These are phyloP conservation scores for Acephala macrosclerotiorum DNA, from an alignment of 2,329 filamentous ascomycete genomes.

Conservation along the genomic window DNA sequence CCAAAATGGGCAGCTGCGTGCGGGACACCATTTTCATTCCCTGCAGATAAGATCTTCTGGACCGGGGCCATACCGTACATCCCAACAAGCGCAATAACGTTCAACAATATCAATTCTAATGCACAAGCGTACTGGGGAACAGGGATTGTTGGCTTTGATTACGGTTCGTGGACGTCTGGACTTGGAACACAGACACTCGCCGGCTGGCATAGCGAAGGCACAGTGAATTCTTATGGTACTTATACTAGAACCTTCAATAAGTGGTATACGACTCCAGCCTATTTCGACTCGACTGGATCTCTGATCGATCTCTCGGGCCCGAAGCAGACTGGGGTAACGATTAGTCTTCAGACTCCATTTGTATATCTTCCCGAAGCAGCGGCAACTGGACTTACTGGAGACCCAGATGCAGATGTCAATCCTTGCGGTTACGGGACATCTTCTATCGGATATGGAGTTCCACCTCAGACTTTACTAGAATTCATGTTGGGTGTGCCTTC, in stretches of 20 bases:
- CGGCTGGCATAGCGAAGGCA: too few relatives aligned
- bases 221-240: too few relatives aligned
- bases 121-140: conserved; percentile 22
- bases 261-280: too few relatives aligned
- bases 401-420: background rate
- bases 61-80: background rate
- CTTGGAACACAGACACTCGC: too few relatives aligned
- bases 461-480: background rate
- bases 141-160: background rate
- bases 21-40: conserved; percentile 8
- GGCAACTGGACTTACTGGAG: background rate
- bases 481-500: background rate
- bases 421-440: background rate
- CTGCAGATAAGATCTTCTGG: background rate
- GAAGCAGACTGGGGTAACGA: background rate
- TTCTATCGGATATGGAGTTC: background rate
- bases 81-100: background rate
- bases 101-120: conserved; percentile 18
- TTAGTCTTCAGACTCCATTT: background rate
- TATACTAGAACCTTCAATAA: too few relatives aligned
- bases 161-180: background rate
- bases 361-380: background rate
- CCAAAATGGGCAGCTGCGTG: conserved; percentile 16
- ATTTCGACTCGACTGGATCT: too few relatives aligned
- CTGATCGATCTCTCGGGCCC: too few relatives aligned